Percentiles rank a stretch among this genome's conserved stretches.
These are phyloP conservation scores for Rhodotorula kratochvilovae DNA, from an alignment of 768 basidiomycete species.

Conservation along the genomic window DNA sequence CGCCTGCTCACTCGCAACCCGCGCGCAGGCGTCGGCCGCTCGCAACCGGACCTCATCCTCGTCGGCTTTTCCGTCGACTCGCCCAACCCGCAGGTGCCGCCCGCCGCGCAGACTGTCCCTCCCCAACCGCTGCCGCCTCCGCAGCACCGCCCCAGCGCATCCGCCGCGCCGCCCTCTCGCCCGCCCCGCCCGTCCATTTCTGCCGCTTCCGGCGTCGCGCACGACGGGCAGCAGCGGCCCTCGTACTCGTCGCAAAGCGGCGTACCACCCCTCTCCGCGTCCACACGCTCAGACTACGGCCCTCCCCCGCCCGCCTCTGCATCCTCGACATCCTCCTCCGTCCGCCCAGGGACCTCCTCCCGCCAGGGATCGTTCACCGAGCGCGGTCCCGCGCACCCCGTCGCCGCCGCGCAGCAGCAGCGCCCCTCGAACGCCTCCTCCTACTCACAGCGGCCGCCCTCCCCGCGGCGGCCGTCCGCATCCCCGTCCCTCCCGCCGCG, in stretches of 20 bases:
- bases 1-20: no score
- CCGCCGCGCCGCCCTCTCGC: not conserved
- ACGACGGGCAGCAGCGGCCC: not conserved
- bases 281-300: not conserved
- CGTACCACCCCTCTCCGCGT: not conserved
- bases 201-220: not conserved
- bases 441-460: not conserved
- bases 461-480: not conserved
- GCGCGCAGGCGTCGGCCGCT: constrained; percentile 7
- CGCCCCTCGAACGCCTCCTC: not conserved
- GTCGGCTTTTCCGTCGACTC: constrained; percentile 38
- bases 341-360: not conserved
- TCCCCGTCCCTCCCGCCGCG: not conserved
- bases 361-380: not conserved
- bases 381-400: no score
- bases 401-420: no score
- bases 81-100: not conserved
- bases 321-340: not conserved
- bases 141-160: not conserved
- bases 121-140: not conserved
- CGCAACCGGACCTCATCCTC: constrained; percentile 15
- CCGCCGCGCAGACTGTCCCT: not conserved
- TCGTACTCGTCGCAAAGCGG: not conserved
- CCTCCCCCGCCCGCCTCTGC: not conserved
- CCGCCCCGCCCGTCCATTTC: not conserved